Evolutionary conservation across 2,329 filamentous ascomycete genomes (phyloP), one percentile per base, ranked within the genome.

Genomic region (Botryosphaeria agaves): DNA sequence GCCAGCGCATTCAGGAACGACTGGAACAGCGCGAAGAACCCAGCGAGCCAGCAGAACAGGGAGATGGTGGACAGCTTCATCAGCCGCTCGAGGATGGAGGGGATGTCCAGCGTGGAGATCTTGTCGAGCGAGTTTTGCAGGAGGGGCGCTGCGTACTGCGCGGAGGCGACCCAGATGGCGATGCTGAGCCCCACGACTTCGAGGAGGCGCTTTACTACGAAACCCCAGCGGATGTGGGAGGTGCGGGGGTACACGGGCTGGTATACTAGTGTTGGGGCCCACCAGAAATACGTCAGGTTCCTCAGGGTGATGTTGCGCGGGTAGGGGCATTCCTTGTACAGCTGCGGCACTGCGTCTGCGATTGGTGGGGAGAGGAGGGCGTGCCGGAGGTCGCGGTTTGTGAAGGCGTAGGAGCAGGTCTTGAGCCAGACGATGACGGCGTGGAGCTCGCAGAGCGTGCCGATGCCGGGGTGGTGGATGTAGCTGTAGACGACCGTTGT

Each of bases 1-100:
- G 87, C 87, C 14, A 95, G 61, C 0, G 83, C 83, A 46, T 98
- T 98, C 29, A 98, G 61, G 36, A 81, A 76, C 1, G 81, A 87
- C 48, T 98, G 89, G 59, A 98, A 98, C 9, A 95, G 58, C 2
- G 87, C 89, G 46, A 94, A 95, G 64, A 98, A 98, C 5, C 89
- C 87, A 1, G 85, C 85, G 1, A 98, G 75, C 89, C 89, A 98
- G 50, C 94, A 92, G 38, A 94, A 76, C 18, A 95, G 68, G 12
- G 81, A 91, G 37, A 98, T 93, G 12, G 89, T 95, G 6, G 81
- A 91, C 14, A 98, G 67, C 55, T 98, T 98, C 64, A 98, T 76
- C 15, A 94, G 62, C 11, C 89, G 73, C 56, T 98, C 89, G 18
- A 84, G 52, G 30, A 95, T 92, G 23, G 80, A 79, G 8, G 76